Base-by-base conservation (phyloP, 306 rosid species). In the Corylus americana region DNA sequence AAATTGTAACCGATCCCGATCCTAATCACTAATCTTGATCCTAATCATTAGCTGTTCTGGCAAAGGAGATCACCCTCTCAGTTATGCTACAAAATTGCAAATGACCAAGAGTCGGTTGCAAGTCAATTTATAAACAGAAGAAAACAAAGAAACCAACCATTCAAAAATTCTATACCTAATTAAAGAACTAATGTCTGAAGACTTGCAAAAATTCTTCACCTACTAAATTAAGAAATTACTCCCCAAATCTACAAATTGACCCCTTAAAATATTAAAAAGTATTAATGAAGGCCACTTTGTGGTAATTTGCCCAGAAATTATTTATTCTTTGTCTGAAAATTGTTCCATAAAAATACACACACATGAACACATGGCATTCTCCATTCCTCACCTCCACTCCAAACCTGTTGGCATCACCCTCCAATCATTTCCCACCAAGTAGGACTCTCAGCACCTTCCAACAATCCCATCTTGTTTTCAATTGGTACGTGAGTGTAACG, bases 211-310 rank as follows among this genome's bases (percentile, higher is more conserved):
- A 71, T 75, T 78, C 85, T 72, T 78, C 78, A 86, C 90, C 87
- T 81, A 86, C 83, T 86, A 73, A 78, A 59, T 64, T 86, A 68
- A 81, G 57, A 75, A 62, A 61, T 74, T 71, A 76, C 73, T 55
- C 68, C 70, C 71, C 57, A 8, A 49, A 67, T 57, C 86, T 83
- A 83, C 82, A 67, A 74, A 72, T 80, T 80, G 85, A 80, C 82
- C 48, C 81, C 59, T 29, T 13, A 11, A n/a, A 17, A 7, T 37
- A 64, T 73, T 55, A 51, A 14, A 74, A 59, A 58, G 64, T 66
- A 55, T 5, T 20, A 66, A 25, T 42, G 75, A 16, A 7, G 53
- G 4, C 47, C 42, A 18, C 27, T 42, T 70, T 70, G 27, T 54
- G 50, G 57, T 48, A 49, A 47, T 63, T 59, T 69, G 67, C 11